A percentile compares a stretch with the other conserved stretches of the same genome.
Conservation (phyloP, 1,139 yeast genomes). For the Trichomonascaceae sp. region DNA sequence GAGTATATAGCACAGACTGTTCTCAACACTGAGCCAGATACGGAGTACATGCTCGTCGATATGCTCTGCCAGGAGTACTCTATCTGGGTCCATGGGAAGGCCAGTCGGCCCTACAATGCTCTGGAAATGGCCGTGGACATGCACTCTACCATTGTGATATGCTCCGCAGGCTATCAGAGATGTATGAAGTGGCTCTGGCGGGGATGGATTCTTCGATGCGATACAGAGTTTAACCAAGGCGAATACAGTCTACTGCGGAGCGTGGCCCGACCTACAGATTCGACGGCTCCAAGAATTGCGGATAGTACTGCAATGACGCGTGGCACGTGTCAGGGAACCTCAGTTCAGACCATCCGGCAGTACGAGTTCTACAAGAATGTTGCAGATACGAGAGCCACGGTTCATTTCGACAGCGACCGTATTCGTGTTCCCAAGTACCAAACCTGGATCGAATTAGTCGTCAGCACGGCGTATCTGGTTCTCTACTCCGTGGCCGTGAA, state of each 20-base stretch:
- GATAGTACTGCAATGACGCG: no score
- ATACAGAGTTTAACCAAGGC: slow-evolving; percentile 50
- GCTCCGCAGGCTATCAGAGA: slow-evolving; percentile 71
- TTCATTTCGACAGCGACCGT: slow-evolving; percentile 76
- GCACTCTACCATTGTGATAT: slow-evolving; percentile 67
- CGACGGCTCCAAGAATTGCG: no score
- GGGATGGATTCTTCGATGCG: slow-evolving; percentile 79
- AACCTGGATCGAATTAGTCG: slow-evolving; percentile 52
- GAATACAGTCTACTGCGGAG: no score
- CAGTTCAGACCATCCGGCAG: no score
- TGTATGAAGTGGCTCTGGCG: slow-evolving; percentile 88
- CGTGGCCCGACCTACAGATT: no score
- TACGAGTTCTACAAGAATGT: slow-evolving; percentile 54
- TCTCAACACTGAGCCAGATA: slow-evolving; percentile 48
- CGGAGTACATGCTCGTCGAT: slow-evolving; percentile 55
- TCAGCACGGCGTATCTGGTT: slow-evolving; percentile 51
- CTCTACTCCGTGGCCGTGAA: slow-evolving; percentile 58
- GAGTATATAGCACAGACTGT: slow-evolving; percentile 58
- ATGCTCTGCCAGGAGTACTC: slow-evolving; percentile 68
- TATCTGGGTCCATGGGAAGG: slow-evolving; percentile 50
- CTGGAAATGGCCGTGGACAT: slow-evolving; percentile 77
- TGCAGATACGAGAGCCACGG: slow-evolving; percentile 38
- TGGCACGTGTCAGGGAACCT: no score
- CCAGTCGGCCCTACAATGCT: slow-evolving; percentile 52
- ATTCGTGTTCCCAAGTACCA: slow-evolving; percentile 78